A percentile compares a stretch with the other conserved stretches of the same genome.
phyloP scores from a whole-genome alignment of 345 rosid genomes.

The Citrus trifoliata region DNA sequence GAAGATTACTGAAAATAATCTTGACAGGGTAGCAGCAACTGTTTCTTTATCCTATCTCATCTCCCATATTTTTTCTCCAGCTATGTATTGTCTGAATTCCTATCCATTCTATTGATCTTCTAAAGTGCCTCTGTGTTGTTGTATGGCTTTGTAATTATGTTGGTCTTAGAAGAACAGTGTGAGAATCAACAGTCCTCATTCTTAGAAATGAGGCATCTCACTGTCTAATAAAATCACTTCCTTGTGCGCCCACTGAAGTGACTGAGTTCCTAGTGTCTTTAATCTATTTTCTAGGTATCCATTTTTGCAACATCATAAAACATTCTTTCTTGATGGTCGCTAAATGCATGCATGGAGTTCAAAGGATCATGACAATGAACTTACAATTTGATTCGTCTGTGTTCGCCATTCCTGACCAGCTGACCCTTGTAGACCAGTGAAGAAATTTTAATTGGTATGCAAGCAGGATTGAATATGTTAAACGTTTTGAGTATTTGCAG shows the following conservation, averaged over 20 bases:
- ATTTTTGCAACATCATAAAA: neutral
- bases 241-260: neutral
- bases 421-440: neutral
- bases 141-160: constrained; percentile 11
- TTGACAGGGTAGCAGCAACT: constrained; percentile 5
- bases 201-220: constrained; percentile 9
- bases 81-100: constrained; percentile 6
- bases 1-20: constrained; percentile 44
- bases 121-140: constrained; percentile 6
- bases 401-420: neutral
- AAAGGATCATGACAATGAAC: neutral
- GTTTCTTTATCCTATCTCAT: constrained; percentile 7
- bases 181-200: constrained; percentile 1
- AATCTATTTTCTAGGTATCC: neutral
- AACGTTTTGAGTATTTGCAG: neutral
- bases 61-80: constrained; percentile 8
- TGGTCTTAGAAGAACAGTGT: constrained; percentile 15
- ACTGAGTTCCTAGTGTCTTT: neutral
- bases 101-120: neutral
- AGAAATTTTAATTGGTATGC: neutral
- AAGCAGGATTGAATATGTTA: neutral
- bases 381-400: neutral
- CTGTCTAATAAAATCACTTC: neutral
- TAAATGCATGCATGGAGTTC: neutral
- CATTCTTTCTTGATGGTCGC: neutral